These are phyloP conservation scores for Chrysosporium queenslandicum DNA, from an alignment of 2,329 filamentous ascomycete species.

Conservation along the genomic window DNA sequence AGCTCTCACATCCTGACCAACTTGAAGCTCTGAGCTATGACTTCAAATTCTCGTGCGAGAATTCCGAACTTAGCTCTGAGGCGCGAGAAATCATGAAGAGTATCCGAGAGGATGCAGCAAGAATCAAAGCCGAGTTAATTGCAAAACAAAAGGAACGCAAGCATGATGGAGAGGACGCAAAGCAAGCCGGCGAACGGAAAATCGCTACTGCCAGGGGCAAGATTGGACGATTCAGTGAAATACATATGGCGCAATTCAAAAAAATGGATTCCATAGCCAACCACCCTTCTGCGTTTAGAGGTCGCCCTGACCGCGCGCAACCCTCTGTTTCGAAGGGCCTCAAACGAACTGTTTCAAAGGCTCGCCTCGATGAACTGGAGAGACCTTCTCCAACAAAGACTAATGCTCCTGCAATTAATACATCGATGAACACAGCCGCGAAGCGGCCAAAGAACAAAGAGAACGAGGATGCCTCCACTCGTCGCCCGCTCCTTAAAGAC, in stretches of 20 bases:
- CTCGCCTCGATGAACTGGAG: slow-evolving; percentile 54
- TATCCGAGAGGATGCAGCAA: slow-evolving; percentile 60
- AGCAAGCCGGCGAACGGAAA: slow-evolving; percentile 48
- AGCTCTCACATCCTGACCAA: slow-evolving; percentile 26
- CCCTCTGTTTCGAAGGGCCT: slow-evolving; percentile 34
- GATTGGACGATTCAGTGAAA: slow-evolving; percentile 68
- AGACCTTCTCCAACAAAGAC: slow-evolving; percentile 33
- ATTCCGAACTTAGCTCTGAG: slow-evolving; percentile 38
- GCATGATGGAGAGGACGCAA: slow-evolving; percentile 37
- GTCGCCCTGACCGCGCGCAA: slow-evolving; percentile 36
- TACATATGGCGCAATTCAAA: slow-evolving; percentile 79
- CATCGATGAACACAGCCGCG: slow-evolving; percentile 22
- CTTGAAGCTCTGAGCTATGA: slow-evolving; percentile 39
- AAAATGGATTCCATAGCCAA: slow-evolving; percentile 96
- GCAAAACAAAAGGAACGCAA: slow-evolving; percentile 50
- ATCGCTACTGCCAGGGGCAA: slow-evolving; percentile 74
- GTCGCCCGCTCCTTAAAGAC: slow-evolving; percentile 34
- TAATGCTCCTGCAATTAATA: slow-evolving; percentile 15
- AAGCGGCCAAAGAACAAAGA: slow-evolving; percentile 63
- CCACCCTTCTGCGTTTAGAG: slow-evolving; percentile 65
- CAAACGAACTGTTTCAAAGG: slow-evolving; percentile 50
- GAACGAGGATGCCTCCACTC: slow-evolving; percentile 59
- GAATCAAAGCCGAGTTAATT: slow-evolving; percentile 59
- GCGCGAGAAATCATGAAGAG: slow-evolving; percentile 53
- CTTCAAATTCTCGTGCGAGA: slow-evolving; percentile 38